phyloP scores from a whole-genome alignment of 768 basidiomycete species.

The Trametes sanguinea region DNA sequence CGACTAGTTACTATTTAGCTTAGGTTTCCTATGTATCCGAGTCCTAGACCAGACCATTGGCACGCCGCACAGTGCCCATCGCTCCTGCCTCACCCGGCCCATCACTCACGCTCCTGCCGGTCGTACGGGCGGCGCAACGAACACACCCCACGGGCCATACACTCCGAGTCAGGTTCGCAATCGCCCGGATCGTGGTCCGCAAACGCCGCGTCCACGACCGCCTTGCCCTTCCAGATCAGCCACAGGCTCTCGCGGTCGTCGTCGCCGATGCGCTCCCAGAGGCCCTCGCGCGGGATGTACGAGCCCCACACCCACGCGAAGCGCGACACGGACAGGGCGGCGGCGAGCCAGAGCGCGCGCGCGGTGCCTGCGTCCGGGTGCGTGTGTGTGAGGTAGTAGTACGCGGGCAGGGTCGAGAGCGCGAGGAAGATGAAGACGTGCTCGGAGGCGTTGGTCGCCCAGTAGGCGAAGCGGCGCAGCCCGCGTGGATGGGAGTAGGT shows the following conservation, averaged over 20 bases:
- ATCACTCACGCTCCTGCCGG: not conserved
- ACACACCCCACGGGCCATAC: not conserved
- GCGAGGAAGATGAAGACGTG: conserved; percentile 39
- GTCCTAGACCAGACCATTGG: no score
- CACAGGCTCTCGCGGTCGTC: conserved; percentile 39
- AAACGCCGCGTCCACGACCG: conserved; percentile 1
- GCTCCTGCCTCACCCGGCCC: no score
- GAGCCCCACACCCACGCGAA: conserved; percentile 32
- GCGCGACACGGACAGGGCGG: conserved; percentile 22
- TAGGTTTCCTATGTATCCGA: no score
- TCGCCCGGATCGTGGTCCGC: not conserved
- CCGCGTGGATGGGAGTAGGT: conserved; percentile 22
- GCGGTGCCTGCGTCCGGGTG: no score
- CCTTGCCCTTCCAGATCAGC: conserved; percentile 29
- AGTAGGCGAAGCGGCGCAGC: conserved; percentile 41
- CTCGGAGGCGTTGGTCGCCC: conserved; percentile 38
- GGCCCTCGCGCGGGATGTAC: conserved; percentile 12
- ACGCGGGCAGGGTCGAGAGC: conserved; percentile 21
- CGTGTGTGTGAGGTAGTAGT: conserved; percentile 12
- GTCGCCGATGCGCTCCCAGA: conserved; percentile 32
- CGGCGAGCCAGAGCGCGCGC: not conserved
- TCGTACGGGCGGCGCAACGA: not conserved
- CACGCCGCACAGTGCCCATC: no score
- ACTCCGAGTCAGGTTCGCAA: not conserved
- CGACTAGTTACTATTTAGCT: no score